Conservation (phyloP, 768 basidiomycete genomes). For the Xanthoconium purpureum region DNA sequence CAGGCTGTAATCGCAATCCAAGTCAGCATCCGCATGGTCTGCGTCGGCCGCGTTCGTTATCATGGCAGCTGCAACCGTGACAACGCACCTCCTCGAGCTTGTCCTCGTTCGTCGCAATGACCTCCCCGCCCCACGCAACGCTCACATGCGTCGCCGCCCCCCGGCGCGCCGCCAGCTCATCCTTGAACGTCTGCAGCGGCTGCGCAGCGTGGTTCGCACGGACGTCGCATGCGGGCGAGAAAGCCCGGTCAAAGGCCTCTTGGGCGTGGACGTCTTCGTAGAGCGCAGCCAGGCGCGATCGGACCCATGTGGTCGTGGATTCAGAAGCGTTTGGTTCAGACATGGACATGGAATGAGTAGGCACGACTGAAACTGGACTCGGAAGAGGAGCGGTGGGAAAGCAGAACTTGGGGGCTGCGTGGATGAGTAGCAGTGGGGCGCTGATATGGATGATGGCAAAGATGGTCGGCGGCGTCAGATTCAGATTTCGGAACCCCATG, state of each 20-base stretch:
- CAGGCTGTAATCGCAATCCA: slow-evolving; percentile 20
- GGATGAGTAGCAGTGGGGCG: neutral
- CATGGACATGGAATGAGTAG: neutral
- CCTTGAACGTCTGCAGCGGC: slow-evolving; percentile 27
- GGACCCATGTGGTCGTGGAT: slow-evolving; percentile 27
- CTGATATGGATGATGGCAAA: slow-evolving; percentile 1
- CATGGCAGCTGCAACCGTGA: too few species aligned
- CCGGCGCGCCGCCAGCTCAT: slow-evolving; percentile 23
- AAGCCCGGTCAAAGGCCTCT: slow-evolving; percentile 27
- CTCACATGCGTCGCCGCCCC: slow-evolving; percentile 16
- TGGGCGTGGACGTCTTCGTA: slow-evolving; percentile 22
- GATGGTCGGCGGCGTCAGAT: neutral
- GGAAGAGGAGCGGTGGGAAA: neutral
- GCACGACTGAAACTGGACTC: neutral
- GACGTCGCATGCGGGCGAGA: slow-evolving; percentile 35
- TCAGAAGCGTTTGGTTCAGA: neutral
- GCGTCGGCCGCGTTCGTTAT: neutral
- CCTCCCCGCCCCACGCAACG: slow-evolving; percentile 35
- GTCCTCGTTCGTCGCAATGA: slow-evolving; percentile 30
- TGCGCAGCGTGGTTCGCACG: slow-evolving; percentile 29
- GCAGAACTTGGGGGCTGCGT: neutral
- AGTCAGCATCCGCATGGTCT: too few species aligned
- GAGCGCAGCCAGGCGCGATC: slow-evolving; percentile 27
- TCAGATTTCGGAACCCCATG: too few species aligned
- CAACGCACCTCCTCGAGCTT: slow-evolving; percentile 21